Evolutionary conservation across 2,329 filamentous ascomycete species (phyloP), one percentile per base, ranked within the genome.

Genomic region (Penicillium sp.): DNA sequence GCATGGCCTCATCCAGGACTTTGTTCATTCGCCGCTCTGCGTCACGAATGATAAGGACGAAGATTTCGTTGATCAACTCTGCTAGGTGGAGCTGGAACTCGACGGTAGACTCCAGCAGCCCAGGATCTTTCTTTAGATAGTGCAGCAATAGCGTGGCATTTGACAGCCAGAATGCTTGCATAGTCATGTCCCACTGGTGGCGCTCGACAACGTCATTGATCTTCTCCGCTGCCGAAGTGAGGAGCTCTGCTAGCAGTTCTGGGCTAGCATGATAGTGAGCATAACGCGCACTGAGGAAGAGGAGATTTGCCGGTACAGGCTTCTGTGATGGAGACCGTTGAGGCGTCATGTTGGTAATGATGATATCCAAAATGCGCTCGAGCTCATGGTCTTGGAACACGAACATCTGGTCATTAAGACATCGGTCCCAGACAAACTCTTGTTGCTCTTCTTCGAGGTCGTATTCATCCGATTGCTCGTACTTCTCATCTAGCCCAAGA

Each of bases 121-220:
- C 93, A 6, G 84, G 79, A 67, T 99, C 95, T 75, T 99, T 99
- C 73, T 96, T 97, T 53, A 99, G 80, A 71, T 99, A 99, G 74
- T 99, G 93, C 52, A 98, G 80, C n/a, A 99, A 79, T 39, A 99
- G 79, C 0, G 95, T 99, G 9, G 91, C 92, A 73, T 99, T 99
- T 1, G 95, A 98, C 69, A 97, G 92, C 95, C 95, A 99, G 71
- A 99, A 99, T 2, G 95, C 95, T 37, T 99, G 80, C 64, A 99
- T 96, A 0, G 95, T 99, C 95, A 99, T 99, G 71, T 99, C 95
- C 95, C 95, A 98, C 71, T 99, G 95, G 70, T 93, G 88, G 59
- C 85, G 85, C 75, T 98, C 95, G n/a, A 99, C 92, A 29, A 97
- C 91, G 48, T 92, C 89, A 70, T 98, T 98, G 68, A 99, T 98